These are phyloP conservation scores for Paraphaeosphaeria minitans DNA, from an alignment of 2,329 filamentous ascomycete genomes.

Conservation along the genomic window DNA sequence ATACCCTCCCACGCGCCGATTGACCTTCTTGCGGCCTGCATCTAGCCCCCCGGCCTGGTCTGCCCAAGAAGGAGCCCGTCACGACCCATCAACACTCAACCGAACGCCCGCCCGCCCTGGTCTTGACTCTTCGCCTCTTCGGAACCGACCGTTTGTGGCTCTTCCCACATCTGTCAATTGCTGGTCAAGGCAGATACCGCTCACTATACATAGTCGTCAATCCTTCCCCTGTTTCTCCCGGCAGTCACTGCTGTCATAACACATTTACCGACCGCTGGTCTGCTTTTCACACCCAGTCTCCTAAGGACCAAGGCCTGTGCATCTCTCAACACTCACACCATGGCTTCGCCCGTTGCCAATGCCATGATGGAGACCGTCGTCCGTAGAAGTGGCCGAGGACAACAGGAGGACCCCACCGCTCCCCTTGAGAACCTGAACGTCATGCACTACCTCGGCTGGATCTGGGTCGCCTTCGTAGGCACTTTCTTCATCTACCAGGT, in stretches of 20 bases:
- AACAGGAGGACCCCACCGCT: conserved; percentile 35
- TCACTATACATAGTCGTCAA: conserved; percentile 37
- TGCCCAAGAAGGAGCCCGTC: conserved; percentile 32
- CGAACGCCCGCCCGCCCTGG: conserved; percentile 23
- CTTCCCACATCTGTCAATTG: conserved; percentile 42
- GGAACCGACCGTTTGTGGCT: conserved; percentile 22
- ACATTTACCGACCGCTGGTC: conserved; percentile 3
- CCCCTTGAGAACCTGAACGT: conserved; percentile 42
- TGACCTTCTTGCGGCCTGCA: conserved; percentile 26
- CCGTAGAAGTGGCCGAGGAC: conserved; percentile 22
- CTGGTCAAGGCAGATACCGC: conserved; percentile 46
- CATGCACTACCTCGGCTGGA: conserved; percentile 44
- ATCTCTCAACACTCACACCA: conserved; percentile 23
- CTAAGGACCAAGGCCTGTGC: conserved; percentile 10
- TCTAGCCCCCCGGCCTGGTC: conserved; percentile 32
- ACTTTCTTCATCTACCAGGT: conserved; percentile 71
- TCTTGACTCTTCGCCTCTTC: conserved; percentile 22
- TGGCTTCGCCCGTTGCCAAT: conserved; percentile 27
- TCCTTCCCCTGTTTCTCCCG: conserved; percentile 25
- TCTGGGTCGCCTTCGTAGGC: conserved; percentile 66
- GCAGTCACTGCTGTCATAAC: conserved; percentile 13
- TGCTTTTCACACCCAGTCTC: not conserved
- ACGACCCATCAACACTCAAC: conserved; percentile 28
- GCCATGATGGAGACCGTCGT: conserved; percentile 11
- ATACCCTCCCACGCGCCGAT: conserved; percentile 25